phyloP scores from a whole-genome alignment of 805 yeast genomes.

The Wickerhamiella dianesei region DNA sequence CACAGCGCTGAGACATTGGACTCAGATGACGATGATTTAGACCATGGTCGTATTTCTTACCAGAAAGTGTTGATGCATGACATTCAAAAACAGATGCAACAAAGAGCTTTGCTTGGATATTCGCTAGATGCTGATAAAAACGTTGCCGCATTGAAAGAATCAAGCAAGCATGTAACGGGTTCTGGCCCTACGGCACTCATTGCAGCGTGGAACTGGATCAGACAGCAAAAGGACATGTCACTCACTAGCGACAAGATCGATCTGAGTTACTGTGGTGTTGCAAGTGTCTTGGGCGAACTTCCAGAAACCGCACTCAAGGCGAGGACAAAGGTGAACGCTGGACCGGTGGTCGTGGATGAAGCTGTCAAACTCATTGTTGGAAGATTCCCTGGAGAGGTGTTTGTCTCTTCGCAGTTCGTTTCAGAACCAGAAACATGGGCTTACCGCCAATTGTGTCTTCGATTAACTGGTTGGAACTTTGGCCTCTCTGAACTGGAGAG shows the following conservation, averaged over 20 bases:
- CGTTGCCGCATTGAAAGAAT: slow-evolving; percentile 31
- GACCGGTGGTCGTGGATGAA: slow-evolving; percentile 30
- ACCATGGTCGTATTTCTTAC: background rate
- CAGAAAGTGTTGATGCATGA: slow-evolving; percentile 47
- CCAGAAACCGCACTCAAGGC: slow-evolving; percentile 24
- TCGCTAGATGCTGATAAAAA: slow-evolving; percentile 55
- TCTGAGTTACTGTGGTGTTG: slow-evolving; percentile 75
- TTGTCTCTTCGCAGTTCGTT: slow-evolving; percentile 17
- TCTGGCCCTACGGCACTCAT: slow-evolving; percentile 39
- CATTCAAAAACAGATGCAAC: slow-evolving; percentile 55
- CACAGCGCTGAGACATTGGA: slow-evolving; percentile 10
- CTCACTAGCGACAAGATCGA: slow-evolving; percentile 59
- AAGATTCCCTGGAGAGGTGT: slow-evolving; percentile 28
- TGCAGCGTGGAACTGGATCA: slow-evolving; percentile 88
- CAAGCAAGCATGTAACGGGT: slow-evolving; percentile 19
- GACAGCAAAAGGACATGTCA: slow-evolving; percentile 54
- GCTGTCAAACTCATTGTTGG: slow-evolving; percentile 41
- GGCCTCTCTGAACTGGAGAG: slow-evolving; percentile 62
- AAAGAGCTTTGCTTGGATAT: slow-evolving; percentile 61
- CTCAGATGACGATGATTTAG: slow-evolving; percentile 12
- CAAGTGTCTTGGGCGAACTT: slow-evolving; percentile 66
- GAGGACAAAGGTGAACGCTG: slow-evolving; percentile 14
- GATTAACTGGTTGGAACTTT: slow-evolving; percentile 84
- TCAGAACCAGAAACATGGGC: slow-evolving; percentile 36
- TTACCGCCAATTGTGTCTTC: slow-evolving; percentile 65